Evolutionary conservation across 73 alveolate genomes (phyloP).

Genomic region (Paramecium tetraurelia): DNA sequence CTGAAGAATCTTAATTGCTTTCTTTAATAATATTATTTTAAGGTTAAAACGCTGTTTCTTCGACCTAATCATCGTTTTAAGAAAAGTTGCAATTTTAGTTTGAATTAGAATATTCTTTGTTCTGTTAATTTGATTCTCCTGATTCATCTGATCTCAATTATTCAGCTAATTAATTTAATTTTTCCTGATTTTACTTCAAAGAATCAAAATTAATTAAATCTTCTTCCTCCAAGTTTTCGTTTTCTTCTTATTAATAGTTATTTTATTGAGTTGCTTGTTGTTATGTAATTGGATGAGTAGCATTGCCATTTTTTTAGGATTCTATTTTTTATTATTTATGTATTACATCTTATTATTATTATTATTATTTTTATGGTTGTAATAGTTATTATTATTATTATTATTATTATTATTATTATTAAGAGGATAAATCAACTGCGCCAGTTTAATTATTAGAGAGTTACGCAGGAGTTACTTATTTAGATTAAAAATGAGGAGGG

Average conservation of each 20-base stretch:
- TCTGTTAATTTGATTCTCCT: background rate
- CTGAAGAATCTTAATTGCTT: background rate
- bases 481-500: background rate
- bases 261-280: background rate
- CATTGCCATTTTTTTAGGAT: background rate
- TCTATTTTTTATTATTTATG: background rate
- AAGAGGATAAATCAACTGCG: background rate
- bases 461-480: background rate
- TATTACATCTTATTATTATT: background rate
- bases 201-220: background rate
- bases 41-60: background rate
- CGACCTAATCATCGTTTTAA: background rate
- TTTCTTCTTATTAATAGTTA: background rate
- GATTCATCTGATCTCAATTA: conserved; percentile 27
- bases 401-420: background rate
- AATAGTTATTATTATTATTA: no score
- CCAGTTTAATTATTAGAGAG: background rate
- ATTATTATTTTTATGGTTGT: background rate
- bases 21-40: background rate
- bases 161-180: background rate
- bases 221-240: background rate
- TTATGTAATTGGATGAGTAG: background rate
- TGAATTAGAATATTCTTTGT: background rate
- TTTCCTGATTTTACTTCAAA: background rate
- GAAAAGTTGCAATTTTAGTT: background rate